Base-by-base conservation (phyloP, 495 filamentous ascomycete genomes). In the Talaromyces wortmannii region DNA sequence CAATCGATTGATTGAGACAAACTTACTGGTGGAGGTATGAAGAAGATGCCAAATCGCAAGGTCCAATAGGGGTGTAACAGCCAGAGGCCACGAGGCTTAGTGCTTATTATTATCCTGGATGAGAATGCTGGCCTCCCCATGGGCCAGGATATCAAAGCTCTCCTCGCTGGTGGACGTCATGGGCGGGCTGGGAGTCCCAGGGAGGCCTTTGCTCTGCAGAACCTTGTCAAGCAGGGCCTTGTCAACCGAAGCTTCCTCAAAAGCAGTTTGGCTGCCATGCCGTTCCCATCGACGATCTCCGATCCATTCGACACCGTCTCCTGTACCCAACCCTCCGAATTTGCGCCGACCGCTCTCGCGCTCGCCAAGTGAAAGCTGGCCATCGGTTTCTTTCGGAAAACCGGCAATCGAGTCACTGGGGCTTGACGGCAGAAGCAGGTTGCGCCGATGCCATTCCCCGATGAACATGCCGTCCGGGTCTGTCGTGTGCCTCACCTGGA, bases 401-500 rank as follows among this genome's bases (percentile, higher is more conserved):
- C 60, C 53, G 31, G 62, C 23, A 23, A 23, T 23, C 23, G 23
- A 23, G 23, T 23, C 23, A 4, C 61, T 8, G 65, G 29, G 32
- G 29, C 16, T 36, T 7, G 43, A 10, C 16, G 55, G 43, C 54
- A 76, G 65, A 15, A 91, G 75, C n/a, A 97, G 69, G 55, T 81
- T 80, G 43, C 83, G 78, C 45, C 84, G 75, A 66, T 97, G 87
- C 94, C 92, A 98, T 52, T 90, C 85, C 7, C 91, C 91, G 13
- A 91, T 76, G 71, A 98, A 98, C 80, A 97, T 84, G 47, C 92
- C 92, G 49, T 92, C 83, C 0, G 90, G 87, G 67, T 98, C 94
- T n/a, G 85, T 83, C 53, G 84, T 80, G 43, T 84, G 72, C 16
- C 91, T 75, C 10, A 95, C 77, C 50, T 77, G 70, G 36, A 83